Evolutionary conservation across 805 yeast species (phyloP), one percentile per base, ranked within the genome.

Genomic region (Wickerhamomyces ciferrii): DNA sequence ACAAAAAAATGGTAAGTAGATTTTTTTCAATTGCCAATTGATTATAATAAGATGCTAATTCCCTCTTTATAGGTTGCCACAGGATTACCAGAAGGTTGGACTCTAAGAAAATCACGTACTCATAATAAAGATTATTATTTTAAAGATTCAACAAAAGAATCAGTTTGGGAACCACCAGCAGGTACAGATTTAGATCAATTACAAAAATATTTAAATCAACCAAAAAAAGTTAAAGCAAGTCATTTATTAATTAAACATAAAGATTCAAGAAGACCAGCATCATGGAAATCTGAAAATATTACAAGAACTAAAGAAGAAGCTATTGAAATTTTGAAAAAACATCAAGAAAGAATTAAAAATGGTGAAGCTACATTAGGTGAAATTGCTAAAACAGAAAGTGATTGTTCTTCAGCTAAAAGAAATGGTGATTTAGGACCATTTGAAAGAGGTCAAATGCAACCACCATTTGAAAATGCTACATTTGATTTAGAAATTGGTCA

Each of bases 381-480:
- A 39, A 67, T 94, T 49, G 97, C 97, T 0, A 62, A 71, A 34
- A 81, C 89, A 2, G 94, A 88, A 62, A 84, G 95, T 51, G 99
- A 92, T 62, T 90, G 97, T 65, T 78, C 87, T 17, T 84, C 95
- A 11, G 95, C 86, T 58, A 71, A 84, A 41, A 82, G 87, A 59
- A 89, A 90, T 19, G 99, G 99, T 41, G 99, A 94, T 63, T 72
- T 94, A 56, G 98, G 99, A 0, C 81, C 69, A 60, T 94, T 94
- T 61, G 88, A 86, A 21, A 81, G 75, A 50, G 97, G 97, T 36
- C 90, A 84, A 56, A 94, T 94, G 99, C 98, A 94, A 66, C 96
- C 96, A 32, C 69, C 84, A 48, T 94, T 94, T 60, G 99, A 94
- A 66, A 82, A 82, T 49, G 96, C 94, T 2, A 83, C 96, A 2